These are phyloP conservation scores for Paecilomyces variotii DNA, from an alignment of 2,329 filamentous ascomycete genomes.

Conservation along the genomic window DNA sequence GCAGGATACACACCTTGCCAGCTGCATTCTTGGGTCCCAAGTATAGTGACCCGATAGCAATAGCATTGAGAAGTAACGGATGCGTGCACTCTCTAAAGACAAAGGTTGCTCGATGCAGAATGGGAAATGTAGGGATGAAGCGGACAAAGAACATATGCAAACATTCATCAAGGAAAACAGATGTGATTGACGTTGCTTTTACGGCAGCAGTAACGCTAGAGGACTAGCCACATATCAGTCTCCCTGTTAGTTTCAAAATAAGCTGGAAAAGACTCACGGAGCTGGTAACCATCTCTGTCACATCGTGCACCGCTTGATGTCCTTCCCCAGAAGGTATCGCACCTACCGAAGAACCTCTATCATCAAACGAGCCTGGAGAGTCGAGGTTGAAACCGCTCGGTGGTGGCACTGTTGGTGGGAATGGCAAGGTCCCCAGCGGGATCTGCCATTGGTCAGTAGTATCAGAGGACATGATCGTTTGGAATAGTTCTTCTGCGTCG, in stretches of 20 bases:
- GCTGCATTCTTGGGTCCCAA: constrained; percentile 37
- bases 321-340: constrained; percentile 34
- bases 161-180: constrained; percentile 40
- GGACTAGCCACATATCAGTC: constrained; percentile 19
- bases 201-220: constrained; percentile 38
- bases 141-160: constrained; percentile 41
- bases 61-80: constrained; percentile 37
- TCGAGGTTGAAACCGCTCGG: constrained; percentile 22
- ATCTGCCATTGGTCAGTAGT: constrained; percentile 35
- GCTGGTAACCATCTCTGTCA: constrained; percentile 37
- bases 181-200: constrained; percentile 36
- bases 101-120: constrained; percentile 39
- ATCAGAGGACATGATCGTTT: constrained; percentile 37
- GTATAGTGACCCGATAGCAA: constrained; percentile 40
- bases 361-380: constrained; percentile 30
- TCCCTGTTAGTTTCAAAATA: background rate
- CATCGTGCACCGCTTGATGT: constrained; percentile 38
- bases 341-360: constrained; percentile 28
- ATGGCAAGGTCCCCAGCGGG: constrained; percentile 34
- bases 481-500: constrained; percentile 38
- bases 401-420: constrained; percentile 25
- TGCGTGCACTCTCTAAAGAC: constrained; percentile 39
- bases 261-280: constrained; percentile 24
- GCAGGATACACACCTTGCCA: constrained; percentile 21
- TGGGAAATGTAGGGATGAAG: constrained; percentile 40